These are phyloP conservation scores for Trichoderma gamsii DNA, from an alignment of 495 filamentous ascomycete species.

Conservation along the genomic window DNA sequence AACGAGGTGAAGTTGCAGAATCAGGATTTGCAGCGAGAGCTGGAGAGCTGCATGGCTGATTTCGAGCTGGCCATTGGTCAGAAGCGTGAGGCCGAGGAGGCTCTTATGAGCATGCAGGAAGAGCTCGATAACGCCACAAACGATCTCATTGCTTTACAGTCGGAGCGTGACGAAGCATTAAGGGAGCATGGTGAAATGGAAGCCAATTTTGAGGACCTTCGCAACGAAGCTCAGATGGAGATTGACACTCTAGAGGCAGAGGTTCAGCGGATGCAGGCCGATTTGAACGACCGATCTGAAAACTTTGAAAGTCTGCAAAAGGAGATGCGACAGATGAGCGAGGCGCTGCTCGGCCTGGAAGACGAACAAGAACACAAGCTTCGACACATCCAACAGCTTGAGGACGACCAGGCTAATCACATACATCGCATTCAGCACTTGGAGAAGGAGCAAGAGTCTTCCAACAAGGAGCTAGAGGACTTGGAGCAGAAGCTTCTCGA, in stretches of 20 bases:
- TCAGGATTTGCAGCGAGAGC: conserved; percentile 67
- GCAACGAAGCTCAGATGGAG: conserved; percentile 74
- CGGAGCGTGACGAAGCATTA: conserved; percentile 81
- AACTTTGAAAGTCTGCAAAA: conserved; percentile 78
- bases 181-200: conserved; percentile 73
- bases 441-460: conserved; percentile 66
- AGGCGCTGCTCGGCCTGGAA: conserved; percentile 76
- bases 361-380: conserved; percentile 70
- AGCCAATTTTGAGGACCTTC: conserved; percentile 68
- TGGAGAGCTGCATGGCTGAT: conserved; percentile 62
- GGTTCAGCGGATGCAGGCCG: conserved; percentile 60
- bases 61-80: conserved; percentile 55
- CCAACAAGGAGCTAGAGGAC: conserved; percentile 69
- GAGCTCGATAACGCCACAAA: conserved; percentile 70
- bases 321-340: conserved; percentile 86
- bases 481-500: conserved; percentile 71
- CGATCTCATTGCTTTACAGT: conserved; percentile 74
- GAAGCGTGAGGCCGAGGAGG: conserved; percentile 52
- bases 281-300: conserved; percentile 66
- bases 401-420: conserved; percentile 54
- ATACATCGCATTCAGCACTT: conserved; percentile 56
- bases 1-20: conserved; percentile 79
- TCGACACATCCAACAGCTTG: conserved; percentile 61
- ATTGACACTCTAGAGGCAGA: conserved; percentile 79
- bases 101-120: conserved; percentile 59